Conservation (phyloP, 163 green algal genomes). For the Scenedesmus sp. region DNA sequence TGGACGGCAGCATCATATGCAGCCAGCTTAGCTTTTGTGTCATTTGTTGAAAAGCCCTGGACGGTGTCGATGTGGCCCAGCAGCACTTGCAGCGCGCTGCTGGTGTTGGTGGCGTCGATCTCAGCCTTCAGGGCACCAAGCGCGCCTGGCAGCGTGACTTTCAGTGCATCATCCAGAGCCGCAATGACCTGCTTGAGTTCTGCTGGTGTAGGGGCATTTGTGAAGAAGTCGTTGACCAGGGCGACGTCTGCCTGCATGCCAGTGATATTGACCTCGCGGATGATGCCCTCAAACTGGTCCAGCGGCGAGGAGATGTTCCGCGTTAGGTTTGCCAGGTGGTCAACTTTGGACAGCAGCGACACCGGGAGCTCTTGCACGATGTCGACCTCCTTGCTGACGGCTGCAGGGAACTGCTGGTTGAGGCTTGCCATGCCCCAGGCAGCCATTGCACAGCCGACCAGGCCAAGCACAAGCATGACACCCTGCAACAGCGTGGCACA, state of each 20-base stretch:
- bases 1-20: not conserved
- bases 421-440: constrained; percentile 47
- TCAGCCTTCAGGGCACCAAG: not conserved
- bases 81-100: not conserved
- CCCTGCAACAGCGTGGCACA: not conserved
- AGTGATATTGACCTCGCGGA: constrained; percentile 21
- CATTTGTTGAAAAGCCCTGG: not conserved
- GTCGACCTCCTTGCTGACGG: constrained; percentile 20
- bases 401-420: constrained; percentile 2
- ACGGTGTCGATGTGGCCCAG: constrained; percentile 2
- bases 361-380: not conserved
- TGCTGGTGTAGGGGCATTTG: not conserved
- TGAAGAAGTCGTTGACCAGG: not conserved
- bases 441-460: not conserved
- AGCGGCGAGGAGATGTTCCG: not conserved
- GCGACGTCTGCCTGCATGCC: constrained; percentile 8
- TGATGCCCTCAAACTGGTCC: not conserved
- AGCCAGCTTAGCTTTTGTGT: not conserved
- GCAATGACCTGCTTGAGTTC: not conserved
- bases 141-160: not conserved
- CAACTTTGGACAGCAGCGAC: not conserved
- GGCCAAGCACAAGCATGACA: constrained; percentile 7
- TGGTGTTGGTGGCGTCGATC: not conserved
- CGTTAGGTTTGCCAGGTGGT: not conserved
- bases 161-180: not conserved